Evolutionary conservation across 164 flowering plant species (phyloP).

Genomic region (Amborella trichopoda): DNA sequence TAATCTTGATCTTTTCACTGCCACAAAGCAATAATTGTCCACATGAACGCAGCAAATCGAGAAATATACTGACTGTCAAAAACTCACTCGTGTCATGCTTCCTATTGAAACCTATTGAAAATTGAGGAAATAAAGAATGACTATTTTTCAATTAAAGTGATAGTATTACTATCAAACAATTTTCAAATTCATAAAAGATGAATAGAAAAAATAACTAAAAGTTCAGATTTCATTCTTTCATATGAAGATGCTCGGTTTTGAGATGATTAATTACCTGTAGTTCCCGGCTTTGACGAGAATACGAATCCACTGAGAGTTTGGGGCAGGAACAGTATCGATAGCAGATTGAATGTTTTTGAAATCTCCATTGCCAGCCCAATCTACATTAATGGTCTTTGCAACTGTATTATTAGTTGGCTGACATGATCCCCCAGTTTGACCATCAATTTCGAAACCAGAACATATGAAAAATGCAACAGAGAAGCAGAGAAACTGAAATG

Average conservation of each 20-base stretch:
- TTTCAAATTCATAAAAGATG: background rate
- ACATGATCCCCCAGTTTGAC: too few relatives aligned
- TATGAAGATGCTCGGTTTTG: background rate
- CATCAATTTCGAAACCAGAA: too few relatives aligned
- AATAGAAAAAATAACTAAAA: background rate
- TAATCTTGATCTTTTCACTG: constrained; percentile 73
- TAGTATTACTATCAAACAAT: background rate
- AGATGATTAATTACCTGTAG: constrained; percentile 33
- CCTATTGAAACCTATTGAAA: background rate
- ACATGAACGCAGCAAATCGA: too few relatives aligned
- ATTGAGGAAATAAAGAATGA: background rate
- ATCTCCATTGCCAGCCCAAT: constrained; percentile 58
- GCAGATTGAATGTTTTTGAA: constrained; percentile 69
- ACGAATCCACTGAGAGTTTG: constrained; percentile 61
- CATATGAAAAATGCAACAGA: too few relatives aligned
- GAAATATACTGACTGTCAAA: too few relatives aligned
- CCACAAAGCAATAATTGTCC: too few relatives aligned
- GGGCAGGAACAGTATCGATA: constrained; percentile 58
- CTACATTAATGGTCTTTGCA: constrained; percentile 58
- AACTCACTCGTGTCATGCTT: too few relatives aligned
- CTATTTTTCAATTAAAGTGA: background rate
- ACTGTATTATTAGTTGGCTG: too few relatives aligned
- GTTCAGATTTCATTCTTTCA: background rate
- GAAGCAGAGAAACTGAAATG: too few relatives aligned
- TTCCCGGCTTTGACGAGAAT: constrained; percentile 69